Evolutionary conservation across 345 rosid genomes (phyloP).

Genomic region (Eucalyptus tenuipes): DNA sequence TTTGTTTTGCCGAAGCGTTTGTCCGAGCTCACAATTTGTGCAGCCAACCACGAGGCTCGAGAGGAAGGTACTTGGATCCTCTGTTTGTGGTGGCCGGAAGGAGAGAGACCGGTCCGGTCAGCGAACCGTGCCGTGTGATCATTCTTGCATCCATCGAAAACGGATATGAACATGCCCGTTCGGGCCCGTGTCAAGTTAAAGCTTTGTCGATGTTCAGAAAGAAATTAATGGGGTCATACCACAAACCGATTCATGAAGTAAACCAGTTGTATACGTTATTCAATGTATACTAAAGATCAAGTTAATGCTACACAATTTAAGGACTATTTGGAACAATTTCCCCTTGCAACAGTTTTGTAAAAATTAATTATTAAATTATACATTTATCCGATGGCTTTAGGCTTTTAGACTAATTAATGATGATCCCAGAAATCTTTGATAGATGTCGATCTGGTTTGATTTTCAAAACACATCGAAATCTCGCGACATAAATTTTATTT

Average conservation of each 20-base stretch:
- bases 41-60: no score
- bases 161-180: neutral
- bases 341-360: neutral
- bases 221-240: neutral
- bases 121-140: neutral
- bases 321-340: neutral
- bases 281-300: neutral
- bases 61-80: no score
- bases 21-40: no score
- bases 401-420: neutral
- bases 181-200: neutral
- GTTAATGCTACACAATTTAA: neutral
- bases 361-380: no score
- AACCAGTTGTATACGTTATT: neutral
- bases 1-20: no score
- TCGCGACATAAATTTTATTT: neutral
- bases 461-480: neutral
- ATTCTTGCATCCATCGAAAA: neutral
- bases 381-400: accelerated
- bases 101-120: neutral
- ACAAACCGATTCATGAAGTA: neutral
- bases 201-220: neutral
- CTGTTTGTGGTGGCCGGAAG: neutral
- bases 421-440: neutral
- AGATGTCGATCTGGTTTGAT: neutral